Evolutionary conservation across 768 basidiomycete genomes (phyloP), one percentile per base, ranked within the genome.

Genomic region (Naganishia antarctica): DNA sequence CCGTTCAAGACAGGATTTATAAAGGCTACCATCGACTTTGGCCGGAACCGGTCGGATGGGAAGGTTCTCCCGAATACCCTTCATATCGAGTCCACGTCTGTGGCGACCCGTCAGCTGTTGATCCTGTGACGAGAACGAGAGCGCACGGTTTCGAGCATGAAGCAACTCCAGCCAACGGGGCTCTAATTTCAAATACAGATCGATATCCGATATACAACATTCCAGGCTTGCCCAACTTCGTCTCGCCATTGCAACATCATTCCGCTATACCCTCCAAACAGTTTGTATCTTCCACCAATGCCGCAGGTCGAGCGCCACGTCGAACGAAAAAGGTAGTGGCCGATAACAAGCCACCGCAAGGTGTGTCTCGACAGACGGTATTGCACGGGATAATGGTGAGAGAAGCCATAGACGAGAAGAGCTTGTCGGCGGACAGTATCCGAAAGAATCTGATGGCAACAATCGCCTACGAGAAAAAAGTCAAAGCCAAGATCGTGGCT

Each of bases 11-110:
- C 25, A 57, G 53, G 21, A 37, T 57, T 1, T 57, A 57, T 29
- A 57, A 57, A 21, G 53, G 53, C 32, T 57, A 41, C 16, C 53
- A 57, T 9, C 3, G 23, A 6, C 37, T 57, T n/a, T 57, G 53
- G 53, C 53, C 53, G 4, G 21, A 57, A 18, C 28, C 53, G 23
- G 53, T 57, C 2, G 53, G 53, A 23, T 57, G 53, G 53, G 53
- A 57, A 57, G 53, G 53, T 21, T 57, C 53, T 9, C 8, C 53
- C 12, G 53, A 41, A n/a, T 57, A 40, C 23, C 53, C 53, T 6
- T 57, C 53, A 12, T 57, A 57, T 26, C 53, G 53, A n/a, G 53
- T 57, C 18, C 53, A 57, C 34, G 53, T 57, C 7, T 37, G 23
- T 3, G 53, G 53, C 2, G 53, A 57, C 32, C 53, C 53, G 7